Conservation (phyloP, 2,329 filamentous ascomycete species). For the Hirsutella rhossiliensis region DNA sequence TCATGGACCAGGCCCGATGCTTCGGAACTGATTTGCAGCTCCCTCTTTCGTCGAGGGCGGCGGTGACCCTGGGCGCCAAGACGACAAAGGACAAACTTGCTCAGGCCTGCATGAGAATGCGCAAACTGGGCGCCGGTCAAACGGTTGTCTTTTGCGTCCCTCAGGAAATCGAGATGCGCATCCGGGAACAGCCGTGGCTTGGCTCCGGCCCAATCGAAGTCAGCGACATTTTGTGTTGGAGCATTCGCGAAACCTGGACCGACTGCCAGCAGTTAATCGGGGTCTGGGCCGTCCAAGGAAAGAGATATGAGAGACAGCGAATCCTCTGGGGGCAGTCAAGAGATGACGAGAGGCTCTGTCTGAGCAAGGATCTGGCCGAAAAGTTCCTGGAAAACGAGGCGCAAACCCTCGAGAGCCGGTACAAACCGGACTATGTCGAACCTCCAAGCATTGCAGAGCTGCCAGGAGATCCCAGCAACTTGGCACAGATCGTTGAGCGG, state of each 20-base stretch:
- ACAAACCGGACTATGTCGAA: background rate
- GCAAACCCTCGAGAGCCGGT: conserved; percentile 1
- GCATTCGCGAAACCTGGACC: conserved; percentile 42
- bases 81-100: conserved; percentile 56
- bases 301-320: conserved; percentile 31
- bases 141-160: conserved; percentile 48
- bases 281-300: conserved; percentile 50
- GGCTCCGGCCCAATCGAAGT: conserved; percentile 25
- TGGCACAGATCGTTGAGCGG: background rate
- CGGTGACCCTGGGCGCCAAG: conserved; percentile 51
- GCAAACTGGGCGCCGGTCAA: conserved; percentile 52
- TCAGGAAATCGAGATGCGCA: conserved; percentile 43
- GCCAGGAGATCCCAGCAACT: background rate
- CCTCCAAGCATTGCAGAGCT: background rate
- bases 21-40: conserved; percentile 55
- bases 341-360: background rate
- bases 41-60: conserved; percentile 44
- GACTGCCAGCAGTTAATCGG: conserved; percentile 38
- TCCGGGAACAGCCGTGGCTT: conserved; percentile 15
- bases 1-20: conserved; percentile 58
- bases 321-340: conserved; percentile 16
- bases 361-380: background rate
- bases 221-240: conserved; percentile 45
- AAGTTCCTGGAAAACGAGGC: background rate
- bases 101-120: conserved; percentile 60